Conservation (phyloP, 371 early-diverging fungal genomes). For the Apophysomyces ossiformis region DNA sequence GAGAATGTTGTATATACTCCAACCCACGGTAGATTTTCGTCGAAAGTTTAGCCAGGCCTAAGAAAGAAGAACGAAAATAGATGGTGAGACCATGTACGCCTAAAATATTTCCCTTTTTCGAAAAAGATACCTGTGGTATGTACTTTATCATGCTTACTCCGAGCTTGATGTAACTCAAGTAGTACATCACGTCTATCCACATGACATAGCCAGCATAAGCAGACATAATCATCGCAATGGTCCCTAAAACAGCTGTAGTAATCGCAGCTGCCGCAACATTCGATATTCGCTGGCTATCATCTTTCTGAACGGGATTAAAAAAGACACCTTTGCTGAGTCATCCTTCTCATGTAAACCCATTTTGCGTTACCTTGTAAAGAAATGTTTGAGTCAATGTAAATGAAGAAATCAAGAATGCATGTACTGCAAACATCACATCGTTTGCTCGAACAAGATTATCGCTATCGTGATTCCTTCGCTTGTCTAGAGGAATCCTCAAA, state of each 20-base stretch:
- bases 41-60: constrained; percentile 76
- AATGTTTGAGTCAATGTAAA: constrained; percentile 75
- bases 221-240: constrained; percentile 33
- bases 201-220: constrained; percentile 34
- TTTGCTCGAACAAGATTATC: constrained; percentile 81
- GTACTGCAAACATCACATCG: constrained; percentile 88
- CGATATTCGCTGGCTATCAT: constrained; percentile 48
- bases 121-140: constrained; percentile 73
- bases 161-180: constrained; percentile 83
- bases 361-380: constrained; percentile 67
- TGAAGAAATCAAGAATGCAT: constrained; percentile 75
- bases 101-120: not conserved
- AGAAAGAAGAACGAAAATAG: not conserved
- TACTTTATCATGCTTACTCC: constrained; percentile 84
- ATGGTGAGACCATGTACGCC: not conserved
- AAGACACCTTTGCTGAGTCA: not conserved
- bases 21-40: constrained; percentile 87
- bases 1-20: constrained; percentile 91
- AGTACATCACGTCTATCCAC: constrained; percentile 75
- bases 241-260: constrained; percentile 39
- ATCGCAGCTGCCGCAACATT: constrained; percentile 43
- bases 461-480: constrained; percentile 67
- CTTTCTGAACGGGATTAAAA: constrained; percentile 40
- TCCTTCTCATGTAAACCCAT: not conserved
- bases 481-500: constrained; percentile 39